Conservation (phyloP, 2,329 filamentous ascomycete species). For the Aspergillus pseudoglaucus region DNA sequence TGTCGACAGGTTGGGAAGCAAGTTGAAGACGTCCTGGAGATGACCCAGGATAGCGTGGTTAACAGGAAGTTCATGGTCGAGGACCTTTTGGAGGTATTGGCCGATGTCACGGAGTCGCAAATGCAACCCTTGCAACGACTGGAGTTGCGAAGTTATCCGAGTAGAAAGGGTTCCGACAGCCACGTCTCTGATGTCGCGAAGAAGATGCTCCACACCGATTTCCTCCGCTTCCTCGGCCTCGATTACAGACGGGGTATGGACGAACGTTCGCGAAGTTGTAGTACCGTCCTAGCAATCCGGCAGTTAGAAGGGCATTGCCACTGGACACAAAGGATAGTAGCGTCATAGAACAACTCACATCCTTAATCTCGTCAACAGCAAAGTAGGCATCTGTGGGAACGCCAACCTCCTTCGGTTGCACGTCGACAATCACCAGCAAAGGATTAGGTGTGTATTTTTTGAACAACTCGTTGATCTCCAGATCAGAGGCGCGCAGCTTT, state of each 20-base stretch:
- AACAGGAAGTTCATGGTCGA: slow-evolving; percentile 84
- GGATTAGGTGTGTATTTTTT: slow-evolving; percentile 98
- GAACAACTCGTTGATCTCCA: slow-evolving; percentile 99
- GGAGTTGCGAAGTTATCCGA: slow-evolving; percentile 92
- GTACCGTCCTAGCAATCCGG: slow-evolving; percentile 69
- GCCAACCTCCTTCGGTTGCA: slow-evolving; percentile 94
- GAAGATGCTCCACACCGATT: slow-evolving; percentile 94
- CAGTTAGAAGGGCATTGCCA: neutral
- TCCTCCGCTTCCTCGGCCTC: slow-evolving; percentile 98
- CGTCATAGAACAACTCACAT: slow-evolving; percentile 54
- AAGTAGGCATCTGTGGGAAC: slow-evolving; percentile 99
- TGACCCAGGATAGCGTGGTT: slow-evolving; percentile 97
- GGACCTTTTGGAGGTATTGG: slow-evolving; percentile 89
- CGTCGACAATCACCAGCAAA: slow-evolving; percentile 93
- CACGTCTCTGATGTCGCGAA: slow-evolving; percentile 96
- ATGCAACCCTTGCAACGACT: slow-evolving; percentile 93
- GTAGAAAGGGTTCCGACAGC: slow-evolving; percentile 95
- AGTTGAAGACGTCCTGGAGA: slow-evolving; percentile 98
- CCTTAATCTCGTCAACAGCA: slow-evolving; percentile 98
- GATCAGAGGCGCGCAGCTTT: slow-evolving; percentile 90
- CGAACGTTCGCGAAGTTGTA: slow-evolving; percentile 92
- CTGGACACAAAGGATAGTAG: neutral
- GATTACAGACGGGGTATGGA: slow-evolving; percentile 96
- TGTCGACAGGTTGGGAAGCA: slow-evolving; percentile 89
- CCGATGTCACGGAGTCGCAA: slow-evolving; percentile 92